Percentiles rank a stretch among this genome's conserved stretches.
These are phyloP conservation scores for Malus sieversii DNA, from an alignment of 306 rosid species.

Conservation along the genomic window DNA sequence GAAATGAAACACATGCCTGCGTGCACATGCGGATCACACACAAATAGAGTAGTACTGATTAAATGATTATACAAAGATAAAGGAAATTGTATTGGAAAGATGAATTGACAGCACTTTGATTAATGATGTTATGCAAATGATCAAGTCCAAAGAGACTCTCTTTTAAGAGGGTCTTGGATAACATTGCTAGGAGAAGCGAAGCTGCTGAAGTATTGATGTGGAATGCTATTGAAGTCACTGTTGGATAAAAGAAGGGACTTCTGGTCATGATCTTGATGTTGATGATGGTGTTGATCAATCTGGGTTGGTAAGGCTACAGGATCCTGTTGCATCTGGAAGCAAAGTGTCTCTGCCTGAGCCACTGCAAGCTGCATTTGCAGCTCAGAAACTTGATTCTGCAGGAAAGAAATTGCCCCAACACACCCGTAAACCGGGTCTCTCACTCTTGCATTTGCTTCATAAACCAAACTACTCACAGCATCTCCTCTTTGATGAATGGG, in stretches of 20 bases:
- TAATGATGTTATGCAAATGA: not conserved
- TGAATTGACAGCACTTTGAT: constrained; percentile 11
- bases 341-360: constrained; percentile 63
- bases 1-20: not conserved
- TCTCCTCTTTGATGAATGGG: constrained; percentile 68
- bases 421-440: constrained; percentile 82
- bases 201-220: constrained; percentile 25
- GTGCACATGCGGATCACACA: constrained; percentile 6
- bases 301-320: constrained; percentile 16
- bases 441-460: constrained; percentile 73
- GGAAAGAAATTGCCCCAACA: constrained; percentile 71
- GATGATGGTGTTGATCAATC: constrained; percentile 8
- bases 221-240: constrained; percentile 26
- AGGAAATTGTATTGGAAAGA: constrained; percentile 7
- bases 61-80: not conserved
- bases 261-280: constrained; percentile 31
- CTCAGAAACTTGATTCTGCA: constrained; percentile 64
- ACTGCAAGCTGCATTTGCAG: constrained; percentile 67
- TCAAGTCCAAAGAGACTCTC: constrained; percentile 62
- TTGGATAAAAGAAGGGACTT: constrained; percentile 33
- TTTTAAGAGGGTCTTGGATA: constrained; percentile 55
- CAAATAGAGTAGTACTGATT: not conserved
- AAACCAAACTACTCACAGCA: constrained; percentile 67
- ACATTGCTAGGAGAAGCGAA: constrained; percentile 52
- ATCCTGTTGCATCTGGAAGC: constrained; percentile 69